These are phyloP conservation scores for Croton setiger DNA, from an alignment of 441 rosid genomes.

Conservation along the genomic window DNA sequence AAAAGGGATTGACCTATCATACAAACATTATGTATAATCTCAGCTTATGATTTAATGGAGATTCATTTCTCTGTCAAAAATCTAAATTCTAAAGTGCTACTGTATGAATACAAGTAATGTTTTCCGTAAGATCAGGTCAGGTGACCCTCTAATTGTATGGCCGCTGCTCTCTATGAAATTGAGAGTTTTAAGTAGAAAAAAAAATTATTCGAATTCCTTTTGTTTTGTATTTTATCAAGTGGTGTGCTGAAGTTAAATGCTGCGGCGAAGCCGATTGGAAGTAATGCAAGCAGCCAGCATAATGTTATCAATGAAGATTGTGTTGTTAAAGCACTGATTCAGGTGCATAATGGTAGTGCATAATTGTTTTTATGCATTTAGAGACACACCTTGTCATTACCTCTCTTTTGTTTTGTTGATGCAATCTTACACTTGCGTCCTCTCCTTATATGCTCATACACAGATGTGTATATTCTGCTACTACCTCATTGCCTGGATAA, in stretches of 20 bases:
- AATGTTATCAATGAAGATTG: neutral
- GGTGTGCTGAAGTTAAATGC: neutral
- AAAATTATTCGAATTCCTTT: neutral
- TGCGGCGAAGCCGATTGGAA: neutral
- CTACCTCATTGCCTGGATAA: neutral
- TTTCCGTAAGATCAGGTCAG: neutral
- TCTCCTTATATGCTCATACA: neutral
- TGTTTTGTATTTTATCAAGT: neutral
- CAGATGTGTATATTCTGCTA: neutral
- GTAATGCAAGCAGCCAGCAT: neutral
- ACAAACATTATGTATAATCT: neutral
- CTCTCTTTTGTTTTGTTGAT: neutral
- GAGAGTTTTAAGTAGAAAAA: neutral
- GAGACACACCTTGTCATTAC: neutral
- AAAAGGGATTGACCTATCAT: neutral
- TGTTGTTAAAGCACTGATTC: too few relatives aligned
- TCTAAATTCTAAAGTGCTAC: neutral
- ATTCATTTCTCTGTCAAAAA: neutral
- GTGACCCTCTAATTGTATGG: neutral
- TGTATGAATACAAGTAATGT: conserved; percentile 2
- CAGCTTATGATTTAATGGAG: neutral
- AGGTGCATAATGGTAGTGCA: neutral
- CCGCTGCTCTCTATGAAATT: neutral
- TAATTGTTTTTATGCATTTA: neutral
- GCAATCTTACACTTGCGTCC: neutral